These are phyloP conservation scores for Fonsecaea multimorphosa DNA, from an alignment of 2,329 filamentous ascomycete genomes.

Conservation along the genomic window DNA sequence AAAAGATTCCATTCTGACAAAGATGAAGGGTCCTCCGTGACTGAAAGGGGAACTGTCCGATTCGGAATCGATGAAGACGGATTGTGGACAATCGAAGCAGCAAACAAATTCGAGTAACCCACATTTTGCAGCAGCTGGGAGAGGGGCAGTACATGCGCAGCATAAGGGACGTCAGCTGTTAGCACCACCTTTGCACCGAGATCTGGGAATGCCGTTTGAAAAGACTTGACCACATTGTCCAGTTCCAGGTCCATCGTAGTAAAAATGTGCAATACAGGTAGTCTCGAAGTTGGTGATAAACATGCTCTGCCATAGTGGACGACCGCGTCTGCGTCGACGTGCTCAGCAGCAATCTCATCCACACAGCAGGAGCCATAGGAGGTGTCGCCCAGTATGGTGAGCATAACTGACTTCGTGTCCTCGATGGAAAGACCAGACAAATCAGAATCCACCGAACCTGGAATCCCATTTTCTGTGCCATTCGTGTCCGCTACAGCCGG, in stretches of 20 bases:
- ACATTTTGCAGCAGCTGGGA: conserved; percentile 58
- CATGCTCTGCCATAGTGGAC: conserved; percentile 95
- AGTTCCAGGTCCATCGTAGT: conserved; percentile 74
- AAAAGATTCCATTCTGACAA: conserved; percentile 77
- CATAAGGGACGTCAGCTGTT: conserved; percentile 89
- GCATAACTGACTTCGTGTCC: conserved; percentile 46
- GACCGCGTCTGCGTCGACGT: conserved; percentile 86
- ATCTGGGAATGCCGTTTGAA: conserved; percentile 72
- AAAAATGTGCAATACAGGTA: conserved; percentile 91
- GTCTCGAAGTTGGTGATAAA: conserved; percentile 82
- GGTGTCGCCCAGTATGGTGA: conserved; percentile 92
- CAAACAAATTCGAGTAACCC: conserved; percentile 74
- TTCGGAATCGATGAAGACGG: conserved; percentile 85
- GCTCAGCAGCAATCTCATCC: conserved; percentile 94
- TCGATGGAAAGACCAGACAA: conserved; percentile 21
- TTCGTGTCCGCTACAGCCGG: conserved; percentile 5
- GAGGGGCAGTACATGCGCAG: conserved; percentile 71
- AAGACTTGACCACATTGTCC: conserved; percentile 63
- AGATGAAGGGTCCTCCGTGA: conserved; percentile 52
- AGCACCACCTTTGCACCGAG: conserved; percentile 71
- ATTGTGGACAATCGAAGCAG: conserved; percentile 75
- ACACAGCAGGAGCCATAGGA: conserved; percentile 98
- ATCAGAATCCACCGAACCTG: neutral
- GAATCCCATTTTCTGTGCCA: neutral
- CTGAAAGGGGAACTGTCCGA: conserved; percentile 67